Conservation (phyloP, 768 basidiomycete species). For the Trametes punicea region DNA sequence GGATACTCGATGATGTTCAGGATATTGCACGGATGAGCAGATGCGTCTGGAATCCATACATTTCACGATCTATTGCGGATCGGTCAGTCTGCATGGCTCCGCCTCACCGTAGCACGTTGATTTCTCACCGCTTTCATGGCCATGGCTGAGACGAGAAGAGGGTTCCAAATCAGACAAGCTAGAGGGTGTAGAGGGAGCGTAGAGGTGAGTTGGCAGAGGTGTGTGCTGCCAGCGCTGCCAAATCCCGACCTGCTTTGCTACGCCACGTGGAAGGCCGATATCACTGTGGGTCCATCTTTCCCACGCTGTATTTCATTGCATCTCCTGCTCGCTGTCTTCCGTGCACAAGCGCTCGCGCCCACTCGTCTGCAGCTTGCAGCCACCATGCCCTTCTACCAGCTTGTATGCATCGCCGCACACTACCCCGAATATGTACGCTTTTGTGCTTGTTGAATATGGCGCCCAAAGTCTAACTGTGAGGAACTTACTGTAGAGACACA, state of each 20-base stretch:
- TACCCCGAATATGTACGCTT: conserved; percentile 65
- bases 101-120: no score
- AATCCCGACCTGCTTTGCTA: conserved; percentile 4
- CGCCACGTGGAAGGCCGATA: conserved; percentile 11
- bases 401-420: conserved; percentile 81
- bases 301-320: conserved; percentile 20
- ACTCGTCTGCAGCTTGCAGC: conserved; percentile 2
- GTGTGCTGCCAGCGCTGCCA: conserved; percentile 12
- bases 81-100: no score
- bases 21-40: conserved; percentile 5
- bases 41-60: conserved; percentile 28
- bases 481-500: conserved; percentile 51
- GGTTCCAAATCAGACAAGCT: conserved; percentile 2
- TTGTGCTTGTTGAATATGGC: not conserved
- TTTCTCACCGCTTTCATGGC: conserved; percentile 70
- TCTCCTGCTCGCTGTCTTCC: conserved; percentile 2
- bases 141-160: conserved; percentile 38
- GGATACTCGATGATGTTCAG: conserved; percentile 30
- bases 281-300: conserved; percentile 15
- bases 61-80: conserved; percentile 34
- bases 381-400: conserved; percentile 84
- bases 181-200: not conserved
- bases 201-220: conserved; percentile 15
- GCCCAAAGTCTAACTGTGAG: not conserved
- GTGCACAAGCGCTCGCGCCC: not conserved